Percentiles rank a stretch among this genome's conserved stretches.
These are phyloP conservation scores for Isatis lusitanica DNA, from an alignment of 441 rosid genomes.

Conservation along the genomic window DNA sequence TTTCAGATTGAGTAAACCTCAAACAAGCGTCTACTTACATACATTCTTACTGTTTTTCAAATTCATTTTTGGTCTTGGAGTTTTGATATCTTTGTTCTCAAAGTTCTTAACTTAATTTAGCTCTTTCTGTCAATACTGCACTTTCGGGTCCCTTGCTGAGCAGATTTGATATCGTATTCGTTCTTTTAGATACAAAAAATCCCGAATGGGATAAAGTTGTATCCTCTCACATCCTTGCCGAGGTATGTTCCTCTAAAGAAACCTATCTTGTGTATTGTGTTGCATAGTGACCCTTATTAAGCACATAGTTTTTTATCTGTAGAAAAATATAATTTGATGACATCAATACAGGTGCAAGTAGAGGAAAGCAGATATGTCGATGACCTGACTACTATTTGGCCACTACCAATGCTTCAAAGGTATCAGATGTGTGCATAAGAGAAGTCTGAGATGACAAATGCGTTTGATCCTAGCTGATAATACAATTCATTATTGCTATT, in stretches of 20 bases:
- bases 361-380: constrained; percentile 47
- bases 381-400: constrained; percentile 66
- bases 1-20: constrained; percentile 25
- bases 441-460: background rate
- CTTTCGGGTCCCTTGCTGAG: constrained; percentile 96
- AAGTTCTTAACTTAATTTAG: constrained; percentile 64
- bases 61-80: background rate
- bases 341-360: constrained; percentile 50
- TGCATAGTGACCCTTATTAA: background rate
- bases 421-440: constrained; percentile 31
- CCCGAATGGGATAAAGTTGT: constrained; percentile 99
- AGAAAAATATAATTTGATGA: constrained; percentile 30
- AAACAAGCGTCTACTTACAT: constrained; percentile 4
- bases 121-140: constrained; percentile 92
- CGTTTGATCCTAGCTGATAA: background rate
- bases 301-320: background rate
- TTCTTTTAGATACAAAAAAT: constrained; percentile 92
- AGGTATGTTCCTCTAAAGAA: constrained; percentile 49
- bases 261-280: background rate
- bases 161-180: constrained; percentile 95
- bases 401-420: constrained; percentile 84
- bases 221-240: constrained; percentile 93
- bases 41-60: background rate
- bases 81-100: background rate
- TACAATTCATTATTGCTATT: background rate